Evolutionary conservation across 805 yeast genomes (phyloP), one percentile per base, ranked within the genome.

Genomic region (Yamadazyma akitaensis): DNA sequence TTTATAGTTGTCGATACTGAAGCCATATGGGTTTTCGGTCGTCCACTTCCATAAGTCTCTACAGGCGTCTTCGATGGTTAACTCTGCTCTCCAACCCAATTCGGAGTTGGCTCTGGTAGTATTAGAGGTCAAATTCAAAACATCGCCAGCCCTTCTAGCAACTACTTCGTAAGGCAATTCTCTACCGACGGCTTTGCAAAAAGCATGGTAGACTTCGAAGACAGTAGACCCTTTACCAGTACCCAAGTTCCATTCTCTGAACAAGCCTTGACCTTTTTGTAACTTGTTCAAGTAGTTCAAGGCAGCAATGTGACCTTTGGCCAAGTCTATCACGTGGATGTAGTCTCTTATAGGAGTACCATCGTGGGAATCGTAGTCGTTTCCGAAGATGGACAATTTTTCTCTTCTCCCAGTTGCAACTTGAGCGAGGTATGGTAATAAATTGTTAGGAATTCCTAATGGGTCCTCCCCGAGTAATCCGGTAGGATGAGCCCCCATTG

Each of bases 261-360:
- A 81, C 43, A 80, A 67, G 7, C 87, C 88, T 14, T 61, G 53
- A 8, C 55, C 51, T 1, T 49, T 44, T 30, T 70, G 64, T 19
- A 60, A 39, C 5, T 50, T 50, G n/a, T 56, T 53, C 42, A 87
- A 71, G 60, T 82, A 81, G 39, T 75, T 67, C 53, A 87, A 68
- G 2, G 92, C 89, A 25, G 89, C 80, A 47, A 85, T 68, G 55
- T 87, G 94, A 42, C 92, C 96, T 55, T 72, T 71, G 8, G 92
- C 90, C 49, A 87, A 76, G 60, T 87, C 96, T 47, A 84, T 80
- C 13, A 87, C 92, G 55, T 88, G 92, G 47, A 87, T 79, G 58
- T 88, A 87, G 62, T 87, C 95, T 53, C 94, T 75, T 44, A 86
- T 82, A 19, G 94, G 89, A 12, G 92, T 85, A 31, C 92, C 92